phyloP scores from a whole-genome alignment of 495 filamentous ascomycete genomes.

The Penicillium taxi region DNA sequence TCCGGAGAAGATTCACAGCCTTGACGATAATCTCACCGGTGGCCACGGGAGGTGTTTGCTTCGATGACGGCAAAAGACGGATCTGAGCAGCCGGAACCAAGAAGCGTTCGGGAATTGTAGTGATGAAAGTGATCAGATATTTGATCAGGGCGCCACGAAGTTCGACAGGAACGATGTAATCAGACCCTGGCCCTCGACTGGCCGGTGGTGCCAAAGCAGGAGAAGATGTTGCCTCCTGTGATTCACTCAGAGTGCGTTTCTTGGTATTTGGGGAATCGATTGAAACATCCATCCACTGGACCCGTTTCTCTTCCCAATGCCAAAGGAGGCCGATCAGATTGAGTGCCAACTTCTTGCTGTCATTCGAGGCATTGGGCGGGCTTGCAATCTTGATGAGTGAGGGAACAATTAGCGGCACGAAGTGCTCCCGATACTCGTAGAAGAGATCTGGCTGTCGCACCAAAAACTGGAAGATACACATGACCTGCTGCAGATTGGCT shows the following conservation, averaged over 20 bases:
- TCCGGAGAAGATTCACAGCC: conserved; percentile 71
- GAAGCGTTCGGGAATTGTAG: conserved; percentile 75
- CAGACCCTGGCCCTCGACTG: conserved; percentile 48
- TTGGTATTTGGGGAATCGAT: conserved; percentile 64
- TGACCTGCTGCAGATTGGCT: conserved; percentile 94
- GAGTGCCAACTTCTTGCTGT: conserved; percentile 85
- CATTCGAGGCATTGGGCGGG: conserved; percentile 77
- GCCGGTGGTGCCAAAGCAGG: conserved; percentile 42
- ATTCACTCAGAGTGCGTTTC: conserved; percentile 68
- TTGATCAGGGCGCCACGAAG: conserved; percentile 74
- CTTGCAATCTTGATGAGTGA: conserved; percentile 82
- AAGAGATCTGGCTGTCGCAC: conserved; percentile 89
- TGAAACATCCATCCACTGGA: conserved; percentile 41
- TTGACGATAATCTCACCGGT: conserved; percentile 75
- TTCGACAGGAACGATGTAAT: conserved; percentile 59
- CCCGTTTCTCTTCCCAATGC: conserved; percentile 82
- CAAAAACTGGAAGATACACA: conserved; percentile 93
- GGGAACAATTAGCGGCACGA: conserved; percentile 78
- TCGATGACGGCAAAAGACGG: conserved; percentile 43
- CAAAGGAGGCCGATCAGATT: conserved; percentile 85
- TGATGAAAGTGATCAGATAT: conserved; percentile 91
- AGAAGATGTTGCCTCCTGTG: conserved; percentile 26
- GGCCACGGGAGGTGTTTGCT: conserved; percentile 42
- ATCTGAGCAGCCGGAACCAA: conserved; percentile 60
- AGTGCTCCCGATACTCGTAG: conserved; percentile 88